phyloP scores from a whole-genome alignment of 371 early-diverging fungal species.

The Synchytrium microbalum region DNA sequence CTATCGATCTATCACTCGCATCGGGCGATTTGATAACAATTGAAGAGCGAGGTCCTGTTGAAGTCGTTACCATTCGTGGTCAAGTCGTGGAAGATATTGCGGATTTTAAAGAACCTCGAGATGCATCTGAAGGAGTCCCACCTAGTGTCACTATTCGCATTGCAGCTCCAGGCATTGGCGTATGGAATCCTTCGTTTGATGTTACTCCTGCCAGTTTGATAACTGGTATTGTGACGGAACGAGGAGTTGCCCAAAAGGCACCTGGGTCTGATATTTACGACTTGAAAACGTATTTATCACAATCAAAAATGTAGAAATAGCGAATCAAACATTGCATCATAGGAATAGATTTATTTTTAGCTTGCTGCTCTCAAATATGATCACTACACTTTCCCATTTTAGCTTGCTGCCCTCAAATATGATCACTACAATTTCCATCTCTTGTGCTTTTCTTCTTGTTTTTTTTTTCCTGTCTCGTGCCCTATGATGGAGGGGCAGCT shows the following conservation, averaged over 20 bases:
- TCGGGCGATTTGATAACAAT: slow-evolving; percentile 74
- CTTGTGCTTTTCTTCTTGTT: too few species aligned
- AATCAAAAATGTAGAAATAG: not conserved
- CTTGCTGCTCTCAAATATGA: too few species aligned
- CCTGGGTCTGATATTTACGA: slow-evolving; percentile 22
- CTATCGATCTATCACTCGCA: slow-evolving; percentile 67
- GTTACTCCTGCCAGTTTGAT: slow-evolving; percentile 79
- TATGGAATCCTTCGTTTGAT: slow-evolving; percentile 95
- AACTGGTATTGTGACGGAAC: slow-evolving; percentile 88
- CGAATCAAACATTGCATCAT: too few species aligned
- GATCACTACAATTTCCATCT: too few species aligned
- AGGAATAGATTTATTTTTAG: too few species aligned
- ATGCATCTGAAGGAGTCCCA: slow-evolving; percentile 20
- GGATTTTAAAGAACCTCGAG: slow-evolving; percentile 18
- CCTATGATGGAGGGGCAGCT: not conserved
- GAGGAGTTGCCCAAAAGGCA: slow-evolving; percentile 68
- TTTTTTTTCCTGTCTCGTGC: not conserved
- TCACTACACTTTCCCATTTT: too few species aligned
- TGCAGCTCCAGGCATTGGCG: slow-evolving; percentile 72
- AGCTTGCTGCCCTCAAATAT: too few species aligned
- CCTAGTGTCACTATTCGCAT: slow-evolving; percentile 55
- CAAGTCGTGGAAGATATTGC: slow-evolving; percentile 35
- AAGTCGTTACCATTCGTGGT: slow-evolving; percentile 69
- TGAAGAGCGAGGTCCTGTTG: slow-evolving; percentile 73
- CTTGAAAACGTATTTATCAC: slow-evolving; percentile 6